Evolutionary conservation across 1,284 basidiomycete species (phyloP).

Genomic region (Calocybe gambosa): DNA sequence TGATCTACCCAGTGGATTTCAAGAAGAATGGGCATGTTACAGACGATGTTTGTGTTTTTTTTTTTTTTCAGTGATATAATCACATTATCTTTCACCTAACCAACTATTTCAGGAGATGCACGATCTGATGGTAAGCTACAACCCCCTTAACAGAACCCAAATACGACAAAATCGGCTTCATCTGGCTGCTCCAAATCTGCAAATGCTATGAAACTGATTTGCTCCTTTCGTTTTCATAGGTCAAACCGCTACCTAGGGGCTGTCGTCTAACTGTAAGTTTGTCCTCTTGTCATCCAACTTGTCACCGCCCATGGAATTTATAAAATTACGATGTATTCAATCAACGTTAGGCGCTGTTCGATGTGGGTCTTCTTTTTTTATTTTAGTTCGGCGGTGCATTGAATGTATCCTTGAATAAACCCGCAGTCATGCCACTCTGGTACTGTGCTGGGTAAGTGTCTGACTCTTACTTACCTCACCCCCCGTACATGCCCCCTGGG

Average conservation of each 20-base stretch:
- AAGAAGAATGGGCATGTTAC: constrained; percentile 61
- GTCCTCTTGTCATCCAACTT: not conserved
- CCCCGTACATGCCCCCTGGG: not conserved
- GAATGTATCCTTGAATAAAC: no score
- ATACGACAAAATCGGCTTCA: not conserved
- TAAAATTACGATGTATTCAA: no score
- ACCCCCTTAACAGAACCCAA: no score
- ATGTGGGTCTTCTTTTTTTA: not conserved
- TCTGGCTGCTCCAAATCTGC: not conserved
- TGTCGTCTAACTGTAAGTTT: constrained; percentile 65
- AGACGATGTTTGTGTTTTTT: constrained; percentile 54
- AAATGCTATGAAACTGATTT: not conserved
- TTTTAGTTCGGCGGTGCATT: no score
- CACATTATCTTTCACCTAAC: constrained; percentile 7
- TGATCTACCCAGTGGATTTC: constrained; percentile 74
- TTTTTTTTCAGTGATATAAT: not conserved
- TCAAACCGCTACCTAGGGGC: constrained; percentile 50
- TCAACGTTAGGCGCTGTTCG: constrained; percentile 40
- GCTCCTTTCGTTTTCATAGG: constrained; percentile 28
- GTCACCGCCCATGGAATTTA: no score
- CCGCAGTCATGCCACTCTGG: constrained; percentile 60
- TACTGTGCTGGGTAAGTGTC: constrained; percentile 46
- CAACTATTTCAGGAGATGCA: constrained; percentile 45
- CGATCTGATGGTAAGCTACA: constrained; percentile 43
- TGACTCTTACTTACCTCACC: not conserved